Evolutionary conservation across 805 yeast species (phyloP).

Genomic region (Candida palmyrensis): DNA sequence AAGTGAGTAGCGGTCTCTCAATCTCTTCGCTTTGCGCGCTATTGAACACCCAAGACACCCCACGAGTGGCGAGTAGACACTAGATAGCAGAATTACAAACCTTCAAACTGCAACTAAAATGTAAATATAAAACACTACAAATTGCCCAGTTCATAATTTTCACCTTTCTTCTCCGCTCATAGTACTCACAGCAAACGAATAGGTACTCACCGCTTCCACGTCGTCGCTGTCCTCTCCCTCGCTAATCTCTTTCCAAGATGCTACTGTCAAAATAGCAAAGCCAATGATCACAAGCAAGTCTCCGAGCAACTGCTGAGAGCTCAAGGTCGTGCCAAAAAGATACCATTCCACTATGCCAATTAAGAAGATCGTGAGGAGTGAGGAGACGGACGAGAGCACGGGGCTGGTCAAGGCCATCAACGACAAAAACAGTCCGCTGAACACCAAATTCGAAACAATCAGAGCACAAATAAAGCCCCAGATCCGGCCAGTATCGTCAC

Average conservation of each 20-base stretch:
- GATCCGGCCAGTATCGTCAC: conserved; percentile 28
- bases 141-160: too few relatives aligned
- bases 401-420: conserved; percentile 84
- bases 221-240: conserved; percentile 44
- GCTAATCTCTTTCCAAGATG: conserved; percentile 62
- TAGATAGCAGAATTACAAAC: too few relatives aligned
- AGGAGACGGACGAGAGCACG: conserved; percentile 65
- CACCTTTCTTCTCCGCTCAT: conserved; percentile 6
- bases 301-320: conserved; percentile 57
- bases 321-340: conserved; percentile 54
- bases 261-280: conserved; percentile 57
- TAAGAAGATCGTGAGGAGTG: conserved; percentile 69
- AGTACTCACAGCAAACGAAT: conserved; percentile 37
- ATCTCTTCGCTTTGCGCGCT: too few relatives aligned
- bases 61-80: too few relatives aligned
- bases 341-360: conserved; percentile 77
- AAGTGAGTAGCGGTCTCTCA: too few relatives aligned
- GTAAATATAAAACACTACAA: neutral
- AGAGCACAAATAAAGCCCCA: conserved; percentile 50
- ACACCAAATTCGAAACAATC: conserved; percentile 56
- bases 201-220: conserved; percentile 35
- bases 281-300: conserved; percentile 67
- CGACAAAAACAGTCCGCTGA: conserved; percentile 67
- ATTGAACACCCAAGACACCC: too few relatives aligned
- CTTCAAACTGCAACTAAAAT: too few relatives aligned